Percentiles rank a stretch among this genome's conserved stretches.
These are phyloP conservation scores for Dryas integrifolia DNA, from an alignment of 331 rosid species.

Conservation along the genomic window DNA sequence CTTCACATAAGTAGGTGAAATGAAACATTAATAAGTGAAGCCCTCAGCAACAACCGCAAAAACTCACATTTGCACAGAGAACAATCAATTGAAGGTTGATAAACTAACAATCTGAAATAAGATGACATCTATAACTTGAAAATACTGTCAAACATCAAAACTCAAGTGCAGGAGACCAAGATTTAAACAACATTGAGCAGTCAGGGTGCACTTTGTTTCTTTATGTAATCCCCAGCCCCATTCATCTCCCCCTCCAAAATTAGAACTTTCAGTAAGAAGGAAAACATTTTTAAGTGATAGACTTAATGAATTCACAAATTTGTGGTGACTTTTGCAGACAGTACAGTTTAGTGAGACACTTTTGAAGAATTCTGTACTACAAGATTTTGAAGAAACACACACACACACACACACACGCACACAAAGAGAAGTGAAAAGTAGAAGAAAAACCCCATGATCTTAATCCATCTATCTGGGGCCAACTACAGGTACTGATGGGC, in stretches of 20 bases:
- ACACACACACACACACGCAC: background rate
- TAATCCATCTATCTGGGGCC: no score
- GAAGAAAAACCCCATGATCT: no score
- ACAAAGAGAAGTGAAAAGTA: background rate
- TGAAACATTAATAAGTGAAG: background rate
- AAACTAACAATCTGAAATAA: background rate
- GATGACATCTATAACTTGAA: background rate
- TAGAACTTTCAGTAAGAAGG: background rate
- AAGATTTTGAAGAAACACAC: background rate
- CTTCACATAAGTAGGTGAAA: slow-evolving; percentile 9
- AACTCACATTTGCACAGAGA: background rate
- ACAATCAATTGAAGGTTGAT: background rate
- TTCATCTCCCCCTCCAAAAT: background rate
- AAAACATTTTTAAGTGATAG: background rate
- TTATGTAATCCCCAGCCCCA: background rate
- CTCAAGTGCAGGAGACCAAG: background rate
- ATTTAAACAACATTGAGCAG: background rate
- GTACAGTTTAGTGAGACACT: background rate
- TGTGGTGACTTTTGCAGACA: background rate
- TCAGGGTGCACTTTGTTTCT: background rate
- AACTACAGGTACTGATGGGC: no score
- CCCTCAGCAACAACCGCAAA: background rate
- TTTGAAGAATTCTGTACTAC: background rate
- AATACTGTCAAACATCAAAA: background rate
- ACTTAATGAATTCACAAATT: background rate